Percentiles rank a stretch among this genome's conserved stretches.
Conservation (phyloP, 176 grass and related monocot genomes). For the Oryza rufipogon region DNA sequence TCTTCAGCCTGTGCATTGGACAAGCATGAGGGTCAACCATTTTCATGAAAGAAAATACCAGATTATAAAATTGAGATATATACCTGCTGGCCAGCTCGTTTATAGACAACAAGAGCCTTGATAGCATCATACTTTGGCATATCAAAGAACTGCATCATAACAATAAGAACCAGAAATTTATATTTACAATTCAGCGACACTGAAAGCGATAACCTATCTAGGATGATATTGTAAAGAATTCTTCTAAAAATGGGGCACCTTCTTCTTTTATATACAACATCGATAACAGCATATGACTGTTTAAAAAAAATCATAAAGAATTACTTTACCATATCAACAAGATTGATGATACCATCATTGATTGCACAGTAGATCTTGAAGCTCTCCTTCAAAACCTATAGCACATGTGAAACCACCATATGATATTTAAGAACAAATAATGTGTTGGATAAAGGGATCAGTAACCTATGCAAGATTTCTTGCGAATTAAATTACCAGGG, state of each 20-base stretch:
- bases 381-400: conserved; percentile 94
- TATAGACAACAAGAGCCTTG: conserved; percentile 86
- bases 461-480: neutral
- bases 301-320: neutral
- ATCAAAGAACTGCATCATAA: conserved; percentile 77
- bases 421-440: neutral
- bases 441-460: conserved; percentile 10
- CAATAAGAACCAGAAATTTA: neutral
- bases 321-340: conserved; percentile 82
- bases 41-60: neutral
- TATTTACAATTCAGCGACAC: neutral
- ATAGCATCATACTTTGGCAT: conserved; percentile 95
- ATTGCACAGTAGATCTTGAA: conserved; percentile 93
- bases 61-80: neutral
- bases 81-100: conserved; percentile 86
- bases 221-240: neutral
- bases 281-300: too few relatives aligned
- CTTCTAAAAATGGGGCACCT: too few relatives aligned
- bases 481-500: conserved; percentile 55
- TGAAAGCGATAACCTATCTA: neutral
- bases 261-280: too few relatives aligned
- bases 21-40: neutral
- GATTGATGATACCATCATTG: conserved; percentile 97
- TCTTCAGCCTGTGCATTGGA: conserved; percentile 61
- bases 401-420: conserved; percentile 5